Base-by-base conservation (phyloP, 2,329 filamentous ascomycete species). In the Hypoxylon sp. region DNA sequence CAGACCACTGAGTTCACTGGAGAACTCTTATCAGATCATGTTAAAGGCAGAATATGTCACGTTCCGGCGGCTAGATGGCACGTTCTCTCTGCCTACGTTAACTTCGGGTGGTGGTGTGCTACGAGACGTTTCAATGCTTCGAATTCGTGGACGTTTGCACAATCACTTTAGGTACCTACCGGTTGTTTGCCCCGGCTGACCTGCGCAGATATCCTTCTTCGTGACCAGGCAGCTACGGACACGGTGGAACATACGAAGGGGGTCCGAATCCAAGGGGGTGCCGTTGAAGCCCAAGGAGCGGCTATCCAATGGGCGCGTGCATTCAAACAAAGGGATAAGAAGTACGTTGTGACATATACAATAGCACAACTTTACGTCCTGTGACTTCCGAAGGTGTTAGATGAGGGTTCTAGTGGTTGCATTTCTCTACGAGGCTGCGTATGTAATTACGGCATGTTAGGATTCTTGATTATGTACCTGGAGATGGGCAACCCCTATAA, bases 161-260 rank as follows among this genome's bases (percentile, higher is more conserved):
- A 46, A 48, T 35, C 19, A 29, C 42, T 47, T 22, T 22, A 22
- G 19, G 19, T 13, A 24, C 4, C 11, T 13, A 24, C 4, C 5
- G 33, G 14, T 39, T 51, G 57, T 60, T 60, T 60, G 57, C 31
- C 24, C 31, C 9, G 46, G 14, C 42, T 17, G 10, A 9, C 33
- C 19, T 51, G 14, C 46, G 22, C 44, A n/a, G 46, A 59, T 42
- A 26, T n/a, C 54, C 47, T 46, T 17, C 52, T 24, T 22, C 33
- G 33, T 24, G 33, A 29, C 10, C 29, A 46, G 35, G 61, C 19
- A 50, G 33, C 33, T 44, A 39, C 11, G 33, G 31, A 47, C 44
- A 39, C 19, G 10, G 55, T 65, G 62, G 48, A 65, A 65, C 55
- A 50, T 44, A 48, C 54, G 62, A 54, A 59, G 42, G 54, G 54